Evolutionary conservation across 75 land plant genomes (phyloP), one percentile per base, ranked within the genome.

Genomic region (Selaginella tamariscina): DNA sequence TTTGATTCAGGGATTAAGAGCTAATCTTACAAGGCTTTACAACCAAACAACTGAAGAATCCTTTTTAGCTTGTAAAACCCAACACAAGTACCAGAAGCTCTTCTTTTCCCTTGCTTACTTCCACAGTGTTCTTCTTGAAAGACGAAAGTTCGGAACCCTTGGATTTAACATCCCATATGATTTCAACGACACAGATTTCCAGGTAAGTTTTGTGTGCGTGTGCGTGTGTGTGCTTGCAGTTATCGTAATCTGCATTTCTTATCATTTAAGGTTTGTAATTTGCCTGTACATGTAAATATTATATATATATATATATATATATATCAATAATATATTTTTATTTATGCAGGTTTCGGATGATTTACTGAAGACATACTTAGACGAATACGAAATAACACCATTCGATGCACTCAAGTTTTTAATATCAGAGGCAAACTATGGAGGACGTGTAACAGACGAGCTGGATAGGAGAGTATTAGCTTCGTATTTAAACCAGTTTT

Each of bases 101-200:
- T 69, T 56, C 32, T 74, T 74, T 69, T 27, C 76, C 1, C 69
- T 74, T 24, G 76, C 76, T 21, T 74, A 74, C 56, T 74, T 74
- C 31, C 76, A 74, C 54, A 74, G 76, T 31, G 76, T 74, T 56
- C 71, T 74, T 33, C 56, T 74, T 2, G 76, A 74, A 33, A 30
- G 76, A 11, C 65, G 71, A 28, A 74, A 74, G 44, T 74, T 74
- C 54, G 76, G 76, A 15, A 74, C 71, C 1, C 32, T 74, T 0
- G 76, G 76, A 0, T 59, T 69, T 28, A 74, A 74, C 72, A 74
- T 74, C 20, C 71, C 72, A 23, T 74, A 74, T 24, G 76, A 74
- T 32, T 74, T 74, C 71, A 74, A 74, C 31, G 76, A 74, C 56
- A 74, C 76, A 31, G 76, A 74, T 65, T 74, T 74, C 54, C 65